Evolutionary conservation across 495 filamentous ascomycete species (phyloP), one percentile per base, ranked within the genome.

Genomic region (Penicillium arizonense): DNA sequence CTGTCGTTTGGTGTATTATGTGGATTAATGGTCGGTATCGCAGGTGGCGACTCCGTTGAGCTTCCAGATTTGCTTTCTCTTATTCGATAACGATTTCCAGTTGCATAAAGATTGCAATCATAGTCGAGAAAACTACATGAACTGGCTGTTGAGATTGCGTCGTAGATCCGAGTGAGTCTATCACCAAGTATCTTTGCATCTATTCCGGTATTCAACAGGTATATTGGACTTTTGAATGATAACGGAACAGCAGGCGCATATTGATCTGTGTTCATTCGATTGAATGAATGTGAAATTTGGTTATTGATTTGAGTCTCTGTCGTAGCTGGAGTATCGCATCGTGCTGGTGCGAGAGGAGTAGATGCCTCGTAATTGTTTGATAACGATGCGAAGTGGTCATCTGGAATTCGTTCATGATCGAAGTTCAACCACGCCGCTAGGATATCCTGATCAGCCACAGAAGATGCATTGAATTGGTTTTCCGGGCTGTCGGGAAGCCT

Each of bases 151-250:
- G 64, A 49, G 12, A 68, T 63, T 3, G 54, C 43, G 7, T 64
- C 50, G 26, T 61, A 63, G 9, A 62, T 68, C 20, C 44, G 39
- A 0, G 41, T 34, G 7, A 65, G 52, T 23, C 52, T 44, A 16
- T 56, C 46, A 26, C 59, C 62, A 3, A 68, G 46, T 1, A 64
- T 50, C 14, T 42, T 53, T 4, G 54, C 50, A 33, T 64, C 50
- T 28, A 68, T 41, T 40, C 39, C 60, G 10, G 62, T 61, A 21
- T 62, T 68, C 16, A 68, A 37, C 13, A 68, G 40, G 37, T 57
- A 26, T n/a, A 64, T 47, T 5, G 64, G 62, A 23, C 62, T 68
- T 30, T 41, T 43, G 14, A 42, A 41, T 23, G 57, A 56, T 13
- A 37, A 41, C 0, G 47, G 47, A 13, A 53, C 14, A 1, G 2